Conservation (phyloP, 352 stramenopile genomes). For the Phytophthora sp. region DNA sequence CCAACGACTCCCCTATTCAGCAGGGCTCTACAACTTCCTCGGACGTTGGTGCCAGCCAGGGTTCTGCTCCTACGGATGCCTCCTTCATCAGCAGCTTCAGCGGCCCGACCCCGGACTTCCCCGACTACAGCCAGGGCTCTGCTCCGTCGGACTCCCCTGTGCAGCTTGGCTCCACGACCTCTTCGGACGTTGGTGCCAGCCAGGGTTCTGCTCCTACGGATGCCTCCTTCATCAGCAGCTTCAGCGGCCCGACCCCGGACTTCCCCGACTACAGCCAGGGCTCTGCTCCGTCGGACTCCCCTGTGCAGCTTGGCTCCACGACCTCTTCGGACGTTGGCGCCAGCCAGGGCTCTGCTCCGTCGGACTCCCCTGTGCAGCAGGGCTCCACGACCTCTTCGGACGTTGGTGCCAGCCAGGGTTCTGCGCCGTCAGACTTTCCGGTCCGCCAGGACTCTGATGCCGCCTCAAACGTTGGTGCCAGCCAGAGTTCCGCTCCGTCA, state of each 20-base stretch:
- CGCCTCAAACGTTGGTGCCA: constrained; percentile 5
- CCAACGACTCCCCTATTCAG: constrained; percentile 8
- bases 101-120: background rate
- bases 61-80: background rate
- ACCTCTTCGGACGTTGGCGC: constrained; percentile 7
- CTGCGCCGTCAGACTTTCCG: constrained; percentile 1
- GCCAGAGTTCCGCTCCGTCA: background rate
- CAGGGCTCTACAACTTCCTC: constrained; percentile 3
- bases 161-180: constrained; percentile 11
- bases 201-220: constrained; percentile 4
- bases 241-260: background rate
- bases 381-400: constrained; percentile 2
- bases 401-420: constrained; percentile 10
- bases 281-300: constrained; percentile 5
- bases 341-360: constrained; percentile 1
- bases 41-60: constrained; percentile 14
- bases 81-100: background rate
- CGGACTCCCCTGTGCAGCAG: constrained; percentile 10
- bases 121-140: background rate
- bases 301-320: constrained; percentile 7
- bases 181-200: constrained; percentile 8
- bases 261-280: background rate
- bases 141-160: background rate
- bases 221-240: background rate
- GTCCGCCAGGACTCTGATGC: constrained; percentile 3